phyloP scores from a whole-genome alignment of 2,329 filamentous ascomycete species.

The Alternaria gaisen region DNA sequence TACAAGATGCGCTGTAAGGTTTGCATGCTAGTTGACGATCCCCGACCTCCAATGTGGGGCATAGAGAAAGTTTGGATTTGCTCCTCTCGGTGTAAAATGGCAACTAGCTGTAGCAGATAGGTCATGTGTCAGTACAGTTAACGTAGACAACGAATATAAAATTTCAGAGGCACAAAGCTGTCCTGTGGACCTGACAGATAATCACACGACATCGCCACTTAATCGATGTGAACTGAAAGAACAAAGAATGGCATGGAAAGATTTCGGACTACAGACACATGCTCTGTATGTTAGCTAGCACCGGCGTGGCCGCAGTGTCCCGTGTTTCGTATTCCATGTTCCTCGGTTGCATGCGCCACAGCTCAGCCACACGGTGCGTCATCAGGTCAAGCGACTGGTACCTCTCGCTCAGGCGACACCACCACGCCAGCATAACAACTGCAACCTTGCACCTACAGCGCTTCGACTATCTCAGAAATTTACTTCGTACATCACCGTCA shows the following conservation, averaged over 20 bases:
- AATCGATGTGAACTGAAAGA: not conserved
- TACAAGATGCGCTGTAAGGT: not conserved
- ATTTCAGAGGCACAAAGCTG: too few relatives aligned
- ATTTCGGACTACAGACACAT: not conserved
- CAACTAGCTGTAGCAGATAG: not conserved
- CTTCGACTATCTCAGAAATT: not conserved
- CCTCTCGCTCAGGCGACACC: slow-evolving; percentile 15
- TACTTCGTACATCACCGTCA: slow-evolving; percentile 25
- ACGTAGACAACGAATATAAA: not conserved
- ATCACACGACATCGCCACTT: not conserved
- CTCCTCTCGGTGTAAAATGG: not conserved
- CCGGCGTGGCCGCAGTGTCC: not conserved
- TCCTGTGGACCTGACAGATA: not conserved
- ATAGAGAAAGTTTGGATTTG: not conserved
- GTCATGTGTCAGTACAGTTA: not conserved
- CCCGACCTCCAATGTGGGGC: not conserved
- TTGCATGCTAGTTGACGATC: not conserved
- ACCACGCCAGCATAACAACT: slow-evolving; percentile 12
- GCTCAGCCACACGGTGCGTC: slow-evolving; percentile 19
- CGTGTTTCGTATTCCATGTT: slow-evolving; percentile 1
- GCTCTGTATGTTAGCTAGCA: not conserved
- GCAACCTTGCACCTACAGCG: slow-evolving; percentile 5
- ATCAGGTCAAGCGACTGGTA: slow-evolving; percentile 14
- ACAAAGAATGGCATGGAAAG: not conserved
- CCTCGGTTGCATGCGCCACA: slow-evolving; percentile 13